Base-by-base conservation (phyloP, 176 grass and related monocot species). In the Oryza glaberrima region DNA sequence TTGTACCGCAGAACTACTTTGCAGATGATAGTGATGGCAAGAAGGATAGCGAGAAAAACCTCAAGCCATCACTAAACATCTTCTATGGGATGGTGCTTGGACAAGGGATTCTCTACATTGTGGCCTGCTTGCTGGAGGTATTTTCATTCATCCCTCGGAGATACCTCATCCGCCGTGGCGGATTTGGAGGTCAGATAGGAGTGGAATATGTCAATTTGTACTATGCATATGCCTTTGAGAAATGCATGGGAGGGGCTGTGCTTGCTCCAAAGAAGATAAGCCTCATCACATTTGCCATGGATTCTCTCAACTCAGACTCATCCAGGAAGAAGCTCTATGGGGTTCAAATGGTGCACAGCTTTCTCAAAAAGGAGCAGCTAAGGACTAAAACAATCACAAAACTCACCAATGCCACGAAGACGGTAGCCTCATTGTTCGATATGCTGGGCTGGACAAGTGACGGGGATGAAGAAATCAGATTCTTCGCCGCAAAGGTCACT, bases 221-320 rank as follows among this genome's bases (percentile, higher is more conserved):
- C 9, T 67, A 67, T 0, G 23, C 43, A 19, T 28, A 66, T 7
- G 23, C 63, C 15, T 48, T 20, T 0, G 25, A 79, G 9, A 79
- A 67, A 20, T 20, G 77, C 63, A 79, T 67, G 61, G 13, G 9
- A 79, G 63, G 23, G 15, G 4, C 7, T 12, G 15, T 79, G 5
- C 63, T 79, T 67, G n/a, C 40, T 48, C 63, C 77, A 6, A 26
- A 79, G 4, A 67, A 67, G 14, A 67, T 45, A 9, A 32, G 5
- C 77, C 40, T 79, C 15, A 20, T 46, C 41, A 79, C 4, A 2
- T 79, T 79, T 48, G 77, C 40, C 14, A 34, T 67, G 77, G 41
- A 48, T 34, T 67, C 14, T 1, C 0, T 79, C 0, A 19, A 48
- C 14, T 67, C 63, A 7, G 61, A 67, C 16, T 41, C 40, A 9